Base-by-base conservation (phyloP, 2,329 filamentous ascomycete genomes). In the Beauveria australis region DNA sequence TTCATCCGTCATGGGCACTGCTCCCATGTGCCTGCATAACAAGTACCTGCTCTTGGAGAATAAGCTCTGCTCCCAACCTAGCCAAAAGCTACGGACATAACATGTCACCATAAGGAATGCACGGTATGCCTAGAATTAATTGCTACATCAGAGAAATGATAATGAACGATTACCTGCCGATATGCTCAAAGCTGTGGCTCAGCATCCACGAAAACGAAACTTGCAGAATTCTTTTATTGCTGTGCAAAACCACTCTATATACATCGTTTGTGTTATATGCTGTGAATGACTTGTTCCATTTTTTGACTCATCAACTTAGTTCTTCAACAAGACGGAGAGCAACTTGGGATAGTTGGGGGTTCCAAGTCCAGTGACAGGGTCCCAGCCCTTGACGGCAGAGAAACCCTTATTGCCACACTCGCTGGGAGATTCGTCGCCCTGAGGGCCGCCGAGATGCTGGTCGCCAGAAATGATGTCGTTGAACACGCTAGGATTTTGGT, bases 331-430 rank as follows among this genome's bases (percentile, higher is more conserved):
- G 12, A 43, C 46, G 5, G 30, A 30, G 10, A 59, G 56, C 46
- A 59, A n/a, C 56, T 49, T 37, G 30, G 56, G n/a, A n/a, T 61
- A 65, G 26, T 61, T 54, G 26, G 58, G 59, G 4, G 61, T 63
- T 33, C 63, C 63, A 9, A 53, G 49, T 18, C 49, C 49, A 16
- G 49, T 53, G 33, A 53, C 49, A 7, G 49, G 49, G 19, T 62
- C 59, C 61, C 63, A 62, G 26, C 61, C 63, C 4, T 28, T 28
- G 16, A 60, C 47, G 22, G 46, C 46, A 18, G 56, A 59, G 43
- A 57, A 57, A 14, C 54, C 54, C 0, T 40, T 47, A 19, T 57
- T 57, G 43, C 43, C 54, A 44, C 54, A 57, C 28, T 46, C 54
- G 43, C 54, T 57, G 9, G 54, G 43, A 3, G 40, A 43, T 8